These are phyloP conservation scores for Pythium aquatile DNA, from an alignment of 352 stramenopile genomes.

Conservation along the genomic window DNA sequence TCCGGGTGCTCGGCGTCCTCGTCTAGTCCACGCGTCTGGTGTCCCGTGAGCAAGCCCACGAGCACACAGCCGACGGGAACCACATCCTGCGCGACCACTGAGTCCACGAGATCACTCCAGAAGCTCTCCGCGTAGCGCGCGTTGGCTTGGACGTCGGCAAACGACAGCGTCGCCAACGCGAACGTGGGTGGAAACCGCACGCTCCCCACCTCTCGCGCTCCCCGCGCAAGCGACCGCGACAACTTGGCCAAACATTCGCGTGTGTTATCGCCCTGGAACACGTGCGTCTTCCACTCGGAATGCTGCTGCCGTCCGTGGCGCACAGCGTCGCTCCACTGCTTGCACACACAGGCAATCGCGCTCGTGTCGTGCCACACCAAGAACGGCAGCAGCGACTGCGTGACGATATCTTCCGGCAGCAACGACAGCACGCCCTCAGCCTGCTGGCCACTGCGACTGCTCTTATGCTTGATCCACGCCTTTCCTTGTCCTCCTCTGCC, in stretches of 20 bases:
- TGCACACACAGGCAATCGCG: conserved; percentile 34
- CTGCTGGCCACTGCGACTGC: background rate
- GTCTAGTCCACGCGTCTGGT: background rate
- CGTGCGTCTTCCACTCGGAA: conserved; percentile 42
- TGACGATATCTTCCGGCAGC: conserved; percentile 46
- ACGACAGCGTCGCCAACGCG: conserved; percentile 36
- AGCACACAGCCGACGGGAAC: conserved; percentile 41
- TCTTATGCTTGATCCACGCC: background rate
- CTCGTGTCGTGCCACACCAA: conserved; percentile 48
- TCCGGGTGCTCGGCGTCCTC: background rate
- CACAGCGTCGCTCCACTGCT: conserved; percentile 27
- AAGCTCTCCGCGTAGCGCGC: conserved; percentile 35
- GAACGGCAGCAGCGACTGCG: conserved; percentile 38
- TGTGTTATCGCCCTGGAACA: conserved; percentile 23
- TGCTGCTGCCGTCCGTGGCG: conserved; percentile 21
- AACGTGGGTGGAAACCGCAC: conserved; percentile 45
- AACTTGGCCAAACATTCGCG: conserved; percentile 32
- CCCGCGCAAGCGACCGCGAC: conserved; percentile 20
- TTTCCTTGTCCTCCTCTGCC: background rate
- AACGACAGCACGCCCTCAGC: conserved; percentile 4
- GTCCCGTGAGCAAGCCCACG: conserved; percentile 22
- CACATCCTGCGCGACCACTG: conserved; percentile 36
- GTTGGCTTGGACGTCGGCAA: conserved; percentile 20
- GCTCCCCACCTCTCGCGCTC: conserved; percentile 22
- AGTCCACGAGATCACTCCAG: conserved; percentile 39